Base-by-base conservation (phyloP, 2,329 filamentous ascomycete species). In the Aureobasidium subglaciale region DNA sequence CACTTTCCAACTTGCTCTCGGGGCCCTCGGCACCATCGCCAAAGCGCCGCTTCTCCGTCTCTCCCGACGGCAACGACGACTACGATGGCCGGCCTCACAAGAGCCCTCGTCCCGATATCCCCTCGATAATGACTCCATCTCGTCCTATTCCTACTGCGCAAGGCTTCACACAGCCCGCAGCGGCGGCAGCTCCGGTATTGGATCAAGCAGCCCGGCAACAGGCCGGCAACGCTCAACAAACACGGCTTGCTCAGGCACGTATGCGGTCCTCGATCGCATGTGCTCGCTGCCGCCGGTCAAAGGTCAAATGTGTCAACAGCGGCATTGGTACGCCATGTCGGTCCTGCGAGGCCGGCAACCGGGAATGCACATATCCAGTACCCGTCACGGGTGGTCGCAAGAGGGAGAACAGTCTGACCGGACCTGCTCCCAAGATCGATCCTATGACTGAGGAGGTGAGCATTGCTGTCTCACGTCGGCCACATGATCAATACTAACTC, bases 241-340 rank as follows among this genome's bases (percentile, higher is more conserved):
- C 38, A 35, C 38, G 46, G 34, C 56, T 49, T 56, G 42, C 54
- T n/a, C 54, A 56, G 15, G 48, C 56, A 16, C 69, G 73, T 56
- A 86, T 90, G 81, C 81, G 88, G 62, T 90, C 87, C 43, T 88
- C 85, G 65, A 89, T 92, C 66, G 88, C 88, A 45, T 93, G 88
- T 70, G 76, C 82, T 59, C 79, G 83, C 60, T 92, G 88, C 67
- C 80, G 88, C 57, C 82, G 83, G 64, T 90, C 87, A 67, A 95
- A 93, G 72, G 88, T 92, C 67, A 92, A 92, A 71, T 95, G 89
- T 73, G 83, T 89, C 69, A 93, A 93, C 71, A 80, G 81, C 62
- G 87, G 87, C 58, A 80, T 85, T 56, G 80, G 81, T 59, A 84
- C 83, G 15, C 82, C 81, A 15, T 95, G 89, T 73, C 83, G 87